These are phyloP conservation scores for Dendrocalamus sinicus DNA, from an alignment of 176 grass and related monocot species.

Conservation along the genomic window DNA sequence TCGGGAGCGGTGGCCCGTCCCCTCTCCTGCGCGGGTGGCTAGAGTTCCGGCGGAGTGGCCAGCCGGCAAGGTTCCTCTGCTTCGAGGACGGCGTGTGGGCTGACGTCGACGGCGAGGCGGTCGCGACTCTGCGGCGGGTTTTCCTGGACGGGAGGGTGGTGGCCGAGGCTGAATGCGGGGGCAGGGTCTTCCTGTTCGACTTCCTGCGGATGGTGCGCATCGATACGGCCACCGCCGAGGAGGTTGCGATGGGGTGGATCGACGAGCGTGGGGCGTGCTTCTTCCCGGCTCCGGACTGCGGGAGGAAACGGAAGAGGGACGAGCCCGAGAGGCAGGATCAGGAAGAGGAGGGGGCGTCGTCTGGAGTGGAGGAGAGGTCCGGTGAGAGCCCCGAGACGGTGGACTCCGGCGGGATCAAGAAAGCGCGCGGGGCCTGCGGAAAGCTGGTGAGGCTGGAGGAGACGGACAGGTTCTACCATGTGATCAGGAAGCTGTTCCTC, in stretches of 20 bases:
- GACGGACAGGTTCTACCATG: constrained; percentile 59
- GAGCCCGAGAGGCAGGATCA: not conserved
- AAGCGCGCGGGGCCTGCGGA: constrained; percentile 18
- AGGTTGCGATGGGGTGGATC: constrained; percentile 73
- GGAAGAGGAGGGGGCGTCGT: constrained; percentile 27
- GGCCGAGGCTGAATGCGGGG: constrained; percentile 34
- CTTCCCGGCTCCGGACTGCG: constrained; percentile 50
- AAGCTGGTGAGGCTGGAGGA: constrained; percentile 37
- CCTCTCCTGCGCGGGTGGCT: constrained; percentile 37
- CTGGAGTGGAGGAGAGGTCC: constrained; percentile 53
- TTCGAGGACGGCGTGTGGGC: constrained; percentile 63
- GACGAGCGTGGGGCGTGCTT: constrained; percentile 66
- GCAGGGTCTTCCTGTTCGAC: constrained; percentile 58
- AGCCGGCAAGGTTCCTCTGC: constrained; percentile 65
- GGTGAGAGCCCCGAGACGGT: constrained; percentile 40
- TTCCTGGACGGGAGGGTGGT: constrained; percentile 49
- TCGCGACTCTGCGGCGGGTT: constrained; percentile 33
- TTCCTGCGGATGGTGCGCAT: constrained; percentile 68
- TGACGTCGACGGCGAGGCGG: constrained; percentile 51
- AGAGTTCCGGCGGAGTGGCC: constrained; percentile 54
- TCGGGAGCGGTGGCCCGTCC: not conserved
- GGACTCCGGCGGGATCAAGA: constrained; percentile 1
- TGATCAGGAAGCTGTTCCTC: constrained; percentile 71
- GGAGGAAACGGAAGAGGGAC: constrained; percentile 31
- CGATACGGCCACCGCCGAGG: constrained; percentile 48